Base-by-base conservation (phyloP, 495 filamentous ascomycete genomes). In the Lasiosphaeris hirsuta region DNA sequence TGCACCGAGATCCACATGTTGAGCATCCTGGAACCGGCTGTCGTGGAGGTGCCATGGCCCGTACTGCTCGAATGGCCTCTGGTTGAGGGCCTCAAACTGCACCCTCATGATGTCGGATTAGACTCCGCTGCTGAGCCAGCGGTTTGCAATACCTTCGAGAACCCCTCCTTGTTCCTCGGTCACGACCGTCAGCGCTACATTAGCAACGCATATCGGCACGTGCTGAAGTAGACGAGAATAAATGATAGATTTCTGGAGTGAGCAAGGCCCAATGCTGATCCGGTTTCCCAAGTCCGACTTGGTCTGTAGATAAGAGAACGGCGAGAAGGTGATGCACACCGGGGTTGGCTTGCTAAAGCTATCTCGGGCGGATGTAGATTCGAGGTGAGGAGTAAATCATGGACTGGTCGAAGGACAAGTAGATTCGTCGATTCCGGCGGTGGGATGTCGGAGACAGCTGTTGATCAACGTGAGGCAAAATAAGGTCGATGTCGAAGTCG, bases 1-100 rank as follows among this genome's bases (percentile, higher is more conserved):
- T 0, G 66, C 58, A 17, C 59, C 57, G 10, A 66, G 51, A 23
- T 61, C 57, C 13, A 63, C 56, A 9, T 30, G 59, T 15, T 37
- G 50, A 9, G 51, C 49, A 10, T 55, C 49, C 4, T 59, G 47
- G 40, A 63, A 62, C 0, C 54, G 60, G 1, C 40, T 33, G 38
- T 69, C 64, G 39, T 45, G 56, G 43, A 63, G 60, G 35, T 58
- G 64, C 69, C 69, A 71, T 47, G 67, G 63, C n/a, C 64, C 69
- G 48, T 69, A 57, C 30, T 65, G 64, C 37, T 68, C 63, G 17
- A 69, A 52, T 30, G 65, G 56, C 44, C 52, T 54, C 51, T 65
- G 64, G n/a, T 45, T 56, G 36, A 64, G 43, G 42, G 61, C 53
- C 37, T 69, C 66, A 17, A 69, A 30, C 39, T 71, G 68, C 17